Percentiles rank a stretch among this genome's conserved stretches.
Conservation (phyloP, 306 rosid species). For the Elaeagnus macrophylla region DNA sequence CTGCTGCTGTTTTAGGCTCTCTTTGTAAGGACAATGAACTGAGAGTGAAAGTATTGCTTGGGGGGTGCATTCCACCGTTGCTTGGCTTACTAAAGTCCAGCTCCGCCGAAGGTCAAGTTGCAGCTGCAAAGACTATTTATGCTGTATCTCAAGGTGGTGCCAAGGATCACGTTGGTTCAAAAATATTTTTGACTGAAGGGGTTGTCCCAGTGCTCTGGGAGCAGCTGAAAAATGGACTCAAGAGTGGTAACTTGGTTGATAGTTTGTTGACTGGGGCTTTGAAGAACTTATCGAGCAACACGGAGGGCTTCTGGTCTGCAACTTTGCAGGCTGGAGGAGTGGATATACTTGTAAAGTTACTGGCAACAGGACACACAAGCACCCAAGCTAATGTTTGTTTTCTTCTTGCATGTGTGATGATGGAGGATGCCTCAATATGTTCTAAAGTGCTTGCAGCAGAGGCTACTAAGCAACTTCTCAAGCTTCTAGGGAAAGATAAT, state of each 20-base stretch:
- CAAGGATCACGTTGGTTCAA: slow-evolving; percentile 92
- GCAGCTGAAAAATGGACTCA: slow-evolving; percentile 64
- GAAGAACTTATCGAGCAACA: slow-evolving; percentile 76
- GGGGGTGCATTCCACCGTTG: slow-evolving; percentile 98
- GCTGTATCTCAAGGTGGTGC: slow-evolving; percentile 96
- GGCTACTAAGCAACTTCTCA: slow-evolving; percentile 81
- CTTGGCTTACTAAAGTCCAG: slow-evolving; percentile 92
- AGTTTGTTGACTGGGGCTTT: slow-evolving; percentile 87
- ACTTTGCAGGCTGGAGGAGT: slow-evolving; percentile 93
- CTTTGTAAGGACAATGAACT: slow-evolving; percentile 94
- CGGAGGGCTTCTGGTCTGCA: slow-evolving; percentile 94
- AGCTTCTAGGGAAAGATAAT: slow-evolving; percentile 82
- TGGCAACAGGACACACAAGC: slow-evolving; percentile 62
- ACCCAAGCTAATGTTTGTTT: slow-evolving; percentile 85
- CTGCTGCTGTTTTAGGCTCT: slow-evolving; percentile 88
- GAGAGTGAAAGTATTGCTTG: slow-evolving; percentile 94
- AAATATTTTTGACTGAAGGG: slow-evolving; percentile 97
- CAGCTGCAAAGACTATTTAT: slow-evolving; percentile 89
- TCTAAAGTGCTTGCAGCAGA: slow-evolving; percentile 70
- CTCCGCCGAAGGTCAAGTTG: slow-evolving; percentile 80
- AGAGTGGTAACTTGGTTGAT: slow-evolving; percentile 69
- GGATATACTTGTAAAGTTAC: slow-evolving; percentile 71
- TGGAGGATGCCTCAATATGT: slow-evolving; percentile 89
- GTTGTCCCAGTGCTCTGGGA: slow-evolving; percentile 95
- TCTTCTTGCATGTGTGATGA: slow-evolving; percentile 82